phyloP scores from a whole-genome alignment of 169 alveolate genomes.

The Plasmodium gallinaceum region DNA sequence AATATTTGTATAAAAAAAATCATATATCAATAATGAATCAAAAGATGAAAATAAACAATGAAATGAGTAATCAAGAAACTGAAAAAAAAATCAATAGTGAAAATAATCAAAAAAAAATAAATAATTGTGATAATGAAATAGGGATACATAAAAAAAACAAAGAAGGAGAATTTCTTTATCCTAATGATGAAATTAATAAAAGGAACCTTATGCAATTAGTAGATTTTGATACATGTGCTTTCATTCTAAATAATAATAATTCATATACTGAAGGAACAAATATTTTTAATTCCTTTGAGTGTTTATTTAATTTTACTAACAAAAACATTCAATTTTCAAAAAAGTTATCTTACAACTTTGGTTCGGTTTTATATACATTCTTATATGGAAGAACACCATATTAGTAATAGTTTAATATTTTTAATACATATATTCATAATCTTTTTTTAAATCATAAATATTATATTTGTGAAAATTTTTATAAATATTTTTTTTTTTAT shows the following conservation, averaged over 20 bases:
- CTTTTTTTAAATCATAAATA: not conserved
- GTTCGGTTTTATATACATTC: constrained; percentile 68
- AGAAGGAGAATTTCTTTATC: not conserved
- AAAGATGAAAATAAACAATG: not conserved
- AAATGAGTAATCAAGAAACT: not conserved
- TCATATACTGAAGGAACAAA: constrained; percentile 19
- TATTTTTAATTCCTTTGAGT: constrained; percentile 65
- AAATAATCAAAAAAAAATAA: not conserved
- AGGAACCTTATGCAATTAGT: constrained; percentile 40
- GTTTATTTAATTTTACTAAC: constrained; percentile 40
- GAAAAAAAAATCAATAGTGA: constrained; percentile 1
- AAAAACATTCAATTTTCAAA: constrained; percentile 19
- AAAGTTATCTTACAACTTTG: constrained; percentile 62
- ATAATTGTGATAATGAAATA: constrained; percentile 10
- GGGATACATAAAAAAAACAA: not conserved
- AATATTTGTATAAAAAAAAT: constrained; percentile 20
- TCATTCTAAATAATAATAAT: constrained; percentile 31
- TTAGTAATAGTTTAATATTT: constrained; percentile 22
- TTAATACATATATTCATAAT: not conserved
- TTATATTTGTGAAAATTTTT: not conserved
- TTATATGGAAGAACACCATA: constrained; percentile 63
- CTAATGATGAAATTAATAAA: constrained; percentile 5
- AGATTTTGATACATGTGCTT: constrained; percentile 69
- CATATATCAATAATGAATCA: not conserved
- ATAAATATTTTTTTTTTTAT: constrained; percentile 4